These are phyloP conservation scores for Meredithiella fracta DNA, from an alignment of 2,329 filamentous ascomycete genomes.

Conservation along the genomic window DNA sequence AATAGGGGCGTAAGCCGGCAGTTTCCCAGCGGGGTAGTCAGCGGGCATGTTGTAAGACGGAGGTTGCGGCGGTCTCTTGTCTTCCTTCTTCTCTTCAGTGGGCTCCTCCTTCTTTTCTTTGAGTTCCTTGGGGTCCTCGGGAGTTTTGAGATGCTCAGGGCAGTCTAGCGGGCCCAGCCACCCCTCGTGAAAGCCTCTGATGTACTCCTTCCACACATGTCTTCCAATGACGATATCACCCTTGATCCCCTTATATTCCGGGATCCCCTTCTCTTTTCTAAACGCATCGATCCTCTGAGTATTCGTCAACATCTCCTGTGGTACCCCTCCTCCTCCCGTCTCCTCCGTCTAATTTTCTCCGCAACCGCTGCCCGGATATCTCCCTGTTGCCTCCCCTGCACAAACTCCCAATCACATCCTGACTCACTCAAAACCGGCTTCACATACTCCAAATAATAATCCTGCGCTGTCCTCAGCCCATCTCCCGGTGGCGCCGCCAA, in stretches of 20 bases:
- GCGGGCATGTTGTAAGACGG: constrained; percentile 56
- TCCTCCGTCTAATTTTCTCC: constrained; percentile 62
- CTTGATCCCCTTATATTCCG: constrained; percentile 53
- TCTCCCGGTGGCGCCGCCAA: constrained; percentile 77
- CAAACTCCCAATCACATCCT: constrained; percentile 87
- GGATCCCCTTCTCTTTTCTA: constrained; percentile 49
- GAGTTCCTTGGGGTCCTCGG: constrained; percentile 17
- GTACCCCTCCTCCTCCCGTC: constrained; percentile 40
- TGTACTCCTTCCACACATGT: constrained; percentile 94
- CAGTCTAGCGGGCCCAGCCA: constrained; percentile 75
- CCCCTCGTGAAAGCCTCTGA: constrained; percentile 83
- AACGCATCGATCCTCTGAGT: constrained; percentile 44
- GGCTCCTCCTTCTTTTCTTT: constrained; percentile 31
- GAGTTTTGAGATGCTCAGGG: constrained; percentile 28
- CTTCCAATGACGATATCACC: constrained; percentile 83
- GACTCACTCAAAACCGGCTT: constrained; percentile 84
- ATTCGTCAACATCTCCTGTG: constrained; percentile 30
- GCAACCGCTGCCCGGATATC: constrained; percentile 77
- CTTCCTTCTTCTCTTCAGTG: constrained; percentile 29
- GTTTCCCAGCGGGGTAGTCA: constrained; percentile 50
- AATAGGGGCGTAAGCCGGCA: constrained; percentile 49
- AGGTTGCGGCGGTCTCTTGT: constrained; percentile 44
- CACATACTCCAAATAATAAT: constrained; percentile 90
- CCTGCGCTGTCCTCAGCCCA: constrained; percentile 65
- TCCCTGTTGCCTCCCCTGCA: constrained; percentile 84